These are phyloP conservation scores for Litsea cubeba DNA, from an alignment of 164 flowering plant genomes.

Conservation along the genomic window DNA sequence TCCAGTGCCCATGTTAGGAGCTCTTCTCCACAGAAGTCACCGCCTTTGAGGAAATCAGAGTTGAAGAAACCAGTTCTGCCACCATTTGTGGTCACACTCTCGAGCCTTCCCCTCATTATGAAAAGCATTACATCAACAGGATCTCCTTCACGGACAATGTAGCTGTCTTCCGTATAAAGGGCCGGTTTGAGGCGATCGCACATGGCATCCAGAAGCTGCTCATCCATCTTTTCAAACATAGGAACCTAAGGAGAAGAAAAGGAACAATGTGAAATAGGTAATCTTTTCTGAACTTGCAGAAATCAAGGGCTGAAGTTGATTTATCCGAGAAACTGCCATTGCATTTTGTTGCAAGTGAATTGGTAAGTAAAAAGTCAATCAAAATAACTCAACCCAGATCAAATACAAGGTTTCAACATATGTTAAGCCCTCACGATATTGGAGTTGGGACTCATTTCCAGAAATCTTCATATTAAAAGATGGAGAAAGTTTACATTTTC, in stretches of 20 bases:
- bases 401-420: background rate
- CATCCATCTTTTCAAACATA: conserved; percentile 93
- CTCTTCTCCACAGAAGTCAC: conserved; percentile 97
- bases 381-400: background rate
- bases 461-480: no score
- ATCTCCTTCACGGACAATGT: conserved; percentile 87
- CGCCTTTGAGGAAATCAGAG: conserved; percentile 67
- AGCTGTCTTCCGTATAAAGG: conserved; percentile 72
- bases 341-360: background rate
- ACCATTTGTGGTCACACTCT: conserved; percentile 79
- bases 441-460: no score
- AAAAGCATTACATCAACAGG: conserved; percentile 95
- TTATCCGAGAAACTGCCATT: background rate
- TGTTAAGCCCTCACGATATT: no score
- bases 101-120: conserved; percentile 83
- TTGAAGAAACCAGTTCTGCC: conserved; percentile 94
- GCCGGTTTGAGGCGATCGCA: conserved; percentile 88
- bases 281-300: background rate
- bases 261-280: background rate
- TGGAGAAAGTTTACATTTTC: no score
- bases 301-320: background rate
- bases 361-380: background rate
- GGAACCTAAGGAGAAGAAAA: conserved; percentile 28
- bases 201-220: conserved; percentile 83
- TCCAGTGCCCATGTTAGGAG: conserved; percentile 96